Evolutionary conservation across 2,329 filamentous ascomycete genomes (phyloP).

Genomic region (Xylariales sp.): DNA sequence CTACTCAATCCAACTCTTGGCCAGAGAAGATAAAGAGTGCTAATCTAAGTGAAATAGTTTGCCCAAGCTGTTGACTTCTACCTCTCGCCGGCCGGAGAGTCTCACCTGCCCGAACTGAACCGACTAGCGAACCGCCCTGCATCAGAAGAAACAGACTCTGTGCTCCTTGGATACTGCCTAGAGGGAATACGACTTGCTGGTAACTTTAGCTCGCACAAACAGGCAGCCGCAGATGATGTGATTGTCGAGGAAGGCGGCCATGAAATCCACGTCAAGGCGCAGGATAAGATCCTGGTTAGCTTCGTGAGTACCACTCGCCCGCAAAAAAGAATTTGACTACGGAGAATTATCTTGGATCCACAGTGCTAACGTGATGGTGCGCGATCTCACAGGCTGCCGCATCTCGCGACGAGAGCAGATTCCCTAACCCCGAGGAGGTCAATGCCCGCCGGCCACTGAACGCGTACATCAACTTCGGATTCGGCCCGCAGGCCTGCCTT

Average conservation of each 20-base stretch:
- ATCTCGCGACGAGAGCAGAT: constrained; percentile 40
- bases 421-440: constrained; percentile 46
- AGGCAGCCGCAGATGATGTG: not conserved
- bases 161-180: constrained; percentile 8
- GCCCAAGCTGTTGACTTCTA: constrained; percentile 7
- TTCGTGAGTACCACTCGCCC: not conserved
- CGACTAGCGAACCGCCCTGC: constrained; percentile 4
- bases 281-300: no score
- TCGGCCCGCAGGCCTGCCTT: constrained; percentile 47
- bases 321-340: constrained; percentile 12
- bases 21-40: no score
- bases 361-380: not conserved
- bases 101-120: constrained; percentile 3
- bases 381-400: constrained; percentile 40
- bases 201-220: not conserved
- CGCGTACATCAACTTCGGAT: constrained; percentile 47
- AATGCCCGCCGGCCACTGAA: constrained; percentile 44
- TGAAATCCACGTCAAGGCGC: no score
- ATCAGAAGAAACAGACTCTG: constrained; percentile 1
- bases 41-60: no score
- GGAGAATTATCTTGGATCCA: constrained; percentile 37
- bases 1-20: no score
- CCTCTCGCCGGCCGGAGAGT: not conserved
- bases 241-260: no score
- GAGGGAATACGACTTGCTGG: constrained; percentile 5